Conservation (phyloP, 345 rosid genomes). For the Salix suchowensis region DNA sequence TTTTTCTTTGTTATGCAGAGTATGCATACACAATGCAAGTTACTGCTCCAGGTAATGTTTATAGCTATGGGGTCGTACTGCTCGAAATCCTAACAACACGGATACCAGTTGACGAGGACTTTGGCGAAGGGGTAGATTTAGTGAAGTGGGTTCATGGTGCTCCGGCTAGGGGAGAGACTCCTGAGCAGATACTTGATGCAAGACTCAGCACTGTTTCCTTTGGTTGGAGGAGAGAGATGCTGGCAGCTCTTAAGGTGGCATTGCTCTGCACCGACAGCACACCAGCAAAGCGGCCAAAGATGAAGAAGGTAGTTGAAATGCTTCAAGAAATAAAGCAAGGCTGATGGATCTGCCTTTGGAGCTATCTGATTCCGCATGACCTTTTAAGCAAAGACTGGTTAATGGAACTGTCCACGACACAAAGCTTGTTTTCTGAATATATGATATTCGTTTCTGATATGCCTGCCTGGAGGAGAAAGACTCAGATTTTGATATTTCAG, state of each 20-base stretch:
- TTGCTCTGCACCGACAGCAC: conserved; percentile 31
- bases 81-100: conserved; percentile 31
- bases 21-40: conserved; percentile 39
- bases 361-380: neutral
- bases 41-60: conserved; percentile 36
- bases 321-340: conserved; percentile 57
- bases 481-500: neutral
- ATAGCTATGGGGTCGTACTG: conserved; percentile 34
- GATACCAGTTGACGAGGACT: conserved; percentile 60
- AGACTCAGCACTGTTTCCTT: conserved; percentile 51
- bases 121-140: conserved; percentile 38
- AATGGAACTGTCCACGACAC: neutral
- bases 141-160: conserved; percentile 41
- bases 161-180: conserved; percentile 33
- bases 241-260: conserved; percentile 57
- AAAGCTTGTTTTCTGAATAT: neutral
- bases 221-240: conserved; percentile 94
- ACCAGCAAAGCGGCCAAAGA: conserved; percentile 32
- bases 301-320: conserved; percentile 37
- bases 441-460: neutral
- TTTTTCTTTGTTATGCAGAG: conserved; percentile 12
- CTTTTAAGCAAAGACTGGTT: neutral
- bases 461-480: neutral
- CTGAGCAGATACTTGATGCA: conserved; percentile 37
- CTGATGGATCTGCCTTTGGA: conserved; percentile 18